Conservation (phyloP, 257 asterid species). For the Solanum neorickii region DNA sequence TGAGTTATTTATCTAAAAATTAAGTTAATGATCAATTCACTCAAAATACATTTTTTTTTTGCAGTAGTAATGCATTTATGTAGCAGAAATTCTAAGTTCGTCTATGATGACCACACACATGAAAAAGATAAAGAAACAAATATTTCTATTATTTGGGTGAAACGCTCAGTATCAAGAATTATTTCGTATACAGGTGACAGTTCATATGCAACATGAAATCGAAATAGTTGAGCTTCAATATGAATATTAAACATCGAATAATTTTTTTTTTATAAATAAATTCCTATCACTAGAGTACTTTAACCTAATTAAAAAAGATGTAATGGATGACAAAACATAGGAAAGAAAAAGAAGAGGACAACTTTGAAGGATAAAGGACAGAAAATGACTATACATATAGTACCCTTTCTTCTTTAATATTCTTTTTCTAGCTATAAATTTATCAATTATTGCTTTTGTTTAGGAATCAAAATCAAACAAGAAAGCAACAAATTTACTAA, state of each 20-base stretch:
- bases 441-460: neutral
- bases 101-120: too few species aligned
- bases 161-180: fast-evolving
- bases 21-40: too few species aligned
- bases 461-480: neutral
- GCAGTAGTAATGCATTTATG: too few species aligned
- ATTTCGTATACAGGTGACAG: too few species aligned
- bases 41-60: too few species aligned
- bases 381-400: neutral
- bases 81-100: too few species aligned
- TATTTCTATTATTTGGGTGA: neutral
- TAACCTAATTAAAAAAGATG: neutral
- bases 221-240: too few species aligned
- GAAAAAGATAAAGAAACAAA: too few species aligned
- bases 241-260: fast-evolving
- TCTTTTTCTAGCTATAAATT: neutral
- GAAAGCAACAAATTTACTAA: neutral
- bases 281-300: neutral
- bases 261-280: too few species aligned
- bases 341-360: neutral
- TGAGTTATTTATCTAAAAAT: too few species aligned
- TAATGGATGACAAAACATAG: neutral
- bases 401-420: neutral
- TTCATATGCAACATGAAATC: neutral
- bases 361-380: neutral